These are phyloP conservation scores for Myxozyma udenii DNA, from an alignment of 805 yeast genomes.

Conservation along the genomic window DNA sequence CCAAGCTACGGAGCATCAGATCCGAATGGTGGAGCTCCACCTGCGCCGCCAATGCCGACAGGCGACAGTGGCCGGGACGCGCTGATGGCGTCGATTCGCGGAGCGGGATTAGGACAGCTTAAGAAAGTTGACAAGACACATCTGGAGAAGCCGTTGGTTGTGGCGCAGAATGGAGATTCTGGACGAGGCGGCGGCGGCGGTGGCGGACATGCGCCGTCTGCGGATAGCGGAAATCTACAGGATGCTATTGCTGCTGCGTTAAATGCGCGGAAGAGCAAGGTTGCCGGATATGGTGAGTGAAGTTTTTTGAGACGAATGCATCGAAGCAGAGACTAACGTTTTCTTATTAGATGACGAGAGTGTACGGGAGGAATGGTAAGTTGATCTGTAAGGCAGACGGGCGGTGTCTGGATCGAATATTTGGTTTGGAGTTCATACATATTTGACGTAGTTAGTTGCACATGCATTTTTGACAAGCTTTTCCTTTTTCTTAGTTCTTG, in stretches of 20 bases:
- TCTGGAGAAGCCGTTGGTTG: constrained; percentile 71
- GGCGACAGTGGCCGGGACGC: constrained; percentile 72
- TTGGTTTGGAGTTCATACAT: too few species aligned
- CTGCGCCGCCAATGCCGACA: constrained; percentile 15
- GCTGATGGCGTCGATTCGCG: constrained; percentile 77
- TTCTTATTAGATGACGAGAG: constrained; percentile 16
- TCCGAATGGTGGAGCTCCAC: constrained; percentile 1
- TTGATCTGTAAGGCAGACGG: not conserved
- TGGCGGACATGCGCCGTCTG: constrained; percentile 42
- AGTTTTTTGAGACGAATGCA: not conserved
- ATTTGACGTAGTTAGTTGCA: too few species aligned
- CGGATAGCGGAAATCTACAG: constrained; percentile 61
- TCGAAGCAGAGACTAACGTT: not conserved
- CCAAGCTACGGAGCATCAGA: not conserved
- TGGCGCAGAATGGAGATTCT: not conserved
- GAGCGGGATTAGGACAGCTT: constrained; percentile 68
- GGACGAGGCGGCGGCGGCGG: constrained; percentile 39
- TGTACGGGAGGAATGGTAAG: constrained; percentile 16
- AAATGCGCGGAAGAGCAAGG: constrained; percentile 75
- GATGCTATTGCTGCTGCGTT: constrained; percentile 88
- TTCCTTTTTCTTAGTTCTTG: too few species aligned
- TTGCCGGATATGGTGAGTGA: constrained; percentile 51
- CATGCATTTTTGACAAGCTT: too few species aligned
- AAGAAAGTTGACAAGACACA: constrained; percentile 79
- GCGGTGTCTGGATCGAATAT: not conserved